phyloP scores from a whole-genome alignment of 306 rosid genomes.

The Styphnolobium japonicum region DNA sequence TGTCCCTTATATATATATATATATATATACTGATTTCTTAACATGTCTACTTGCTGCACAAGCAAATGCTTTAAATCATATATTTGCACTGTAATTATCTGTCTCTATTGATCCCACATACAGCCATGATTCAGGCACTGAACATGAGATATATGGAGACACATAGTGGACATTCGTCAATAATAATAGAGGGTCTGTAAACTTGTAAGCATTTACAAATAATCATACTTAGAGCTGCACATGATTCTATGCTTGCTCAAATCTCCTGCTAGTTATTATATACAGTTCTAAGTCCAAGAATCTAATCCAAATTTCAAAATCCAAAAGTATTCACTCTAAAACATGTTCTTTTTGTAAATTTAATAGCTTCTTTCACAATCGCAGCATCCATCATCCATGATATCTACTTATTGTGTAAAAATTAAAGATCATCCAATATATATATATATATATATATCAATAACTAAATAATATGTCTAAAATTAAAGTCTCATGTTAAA shows the following conservation, averaged over 20 bases:
- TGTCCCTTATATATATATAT: no score
- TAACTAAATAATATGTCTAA: no score
- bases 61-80: not conserved
- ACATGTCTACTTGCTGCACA: not conserved
- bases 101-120: not conserved
- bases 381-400: no score
- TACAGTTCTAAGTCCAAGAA: not conserved
- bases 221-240: constrained; percentile 4
- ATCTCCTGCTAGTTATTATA: not conserved
- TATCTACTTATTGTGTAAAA: no score
- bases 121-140: not conserved
- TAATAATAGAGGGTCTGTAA: not conserved
- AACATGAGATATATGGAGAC: not conserved
- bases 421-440: no score
- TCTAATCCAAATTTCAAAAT: no score
- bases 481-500: no score
- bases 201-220: not conserved
- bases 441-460: no score
- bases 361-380: no score
- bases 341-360: no score
- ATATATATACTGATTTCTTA: not conserved
- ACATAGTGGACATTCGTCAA: not conserved
- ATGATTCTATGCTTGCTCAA: no score
- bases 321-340: no score
- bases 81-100: not conserved